phyloP scores from a whole-genome alignment of 768 basidiomycete species.

The Phylloporus rhodoxanthus region DNA sequence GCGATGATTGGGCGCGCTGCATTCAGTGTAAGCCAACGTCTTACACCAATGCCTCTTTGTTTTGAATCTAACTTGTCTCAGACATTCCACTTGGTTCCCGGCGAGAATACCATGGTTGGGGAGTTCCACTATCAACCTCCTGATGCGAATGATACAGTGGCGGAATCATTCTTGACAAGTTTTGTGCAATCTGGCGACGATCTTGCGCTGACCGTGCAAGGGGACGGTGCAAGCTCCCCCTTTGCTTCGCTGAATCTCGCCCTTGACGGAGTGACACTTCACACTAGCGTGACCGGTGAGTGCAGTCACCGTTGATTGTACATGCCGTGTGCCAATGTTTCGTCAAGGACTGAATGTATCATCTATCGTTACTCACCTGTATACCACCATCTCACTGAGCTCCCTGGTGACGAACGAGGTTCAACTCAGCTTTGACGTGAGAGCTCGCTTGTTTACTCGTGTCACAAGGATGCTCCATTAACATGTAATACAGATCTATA shows the following conservation, averaged over 20 bases:
- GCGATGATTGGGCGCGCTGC: slow-evolving; percentile 54
- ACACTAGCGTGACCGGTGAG: slow-evolving; percentile 45
- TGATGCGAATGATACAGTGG: slow-evolving; percentile 59
- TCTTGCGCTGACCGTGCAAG: slow-evolving; percentile 51
- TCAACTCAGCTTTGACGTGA: slow-evolving; percentile 51
- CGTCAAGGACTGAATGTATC: slow-evolving; percentile 43
- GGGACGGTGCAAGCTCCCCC: slow-evolving; percentile 55
- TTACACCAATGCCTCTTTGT: background rate
- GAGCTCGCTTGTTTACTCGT: slow-evolving; percentile 9
- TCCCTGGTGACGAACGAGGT: slow-evolving; percentile 48
- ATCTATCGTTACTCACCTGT: slow-evolving; percentile 51
- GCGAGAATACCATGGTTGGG: slow-evolving; percentile 44
- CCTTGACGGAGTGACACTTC: slow-evolving; percentile 47
- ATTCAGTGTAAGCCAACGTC: slow-evolving; percentile 42
- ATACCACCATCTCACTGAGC: slow-evolving; percentile 47
- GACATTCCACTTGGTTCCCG: slow-evolving; percentile 55
- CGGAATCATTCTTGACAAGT: slow-evolving; percentile 52
- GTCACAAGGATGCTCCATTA: slow-evolving; percentile 1
- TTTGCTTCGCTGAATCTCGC: slow-evolving; percentile 54
- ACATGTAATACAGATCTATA: slow-evolving; percentile 36
- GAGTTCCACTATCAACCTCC: slow-evolving; percentile 68
- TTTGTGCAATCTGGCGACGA: slow-evolving; percentile 51
- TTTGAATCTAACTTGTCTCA: slow-evolving; percentile 19
- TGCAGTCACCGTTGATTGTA: background rate
- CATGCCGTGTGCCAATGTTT: background rate